Evolutionary conservation across 1,284 basidiomycete species (phyloP), one percentile per base, ranked within the genome.

Genomic region (Salmacisia buchloeana): DNA sequence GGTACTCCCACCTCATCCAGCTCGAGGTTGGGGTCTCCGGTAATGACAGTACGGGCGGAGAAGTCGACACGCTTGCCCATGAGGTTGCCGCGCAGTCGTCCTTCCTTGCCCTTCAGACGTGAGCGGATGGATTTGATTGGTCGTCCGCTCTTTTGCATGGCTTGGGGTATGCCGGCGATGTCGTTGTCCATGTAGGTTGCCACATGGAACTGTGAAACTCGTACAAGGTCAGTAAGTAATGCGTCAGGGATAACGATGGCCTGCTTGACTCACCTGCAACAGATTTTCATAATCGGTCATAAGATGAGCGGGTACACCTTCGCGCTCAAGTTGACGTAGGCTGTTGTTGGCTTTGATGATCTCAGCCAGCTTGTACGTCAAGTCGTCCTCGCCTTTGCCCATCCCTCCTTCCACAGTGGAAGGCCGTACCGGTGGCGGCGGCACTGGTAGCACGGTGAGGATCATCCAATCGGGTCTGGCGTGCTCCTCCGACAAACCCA

Each of bases 151-250:
- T 98, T 98, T 80, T 98, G 96, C 75, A 97, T 82, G 0, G 94
- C 93, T 80, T 97, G 94, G 0, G 96, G 96, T 45, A 97, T 92
- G 63, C 96, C 96, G 34, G 96, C 93, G 69, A 98, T 94, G 80
- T 98, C 94, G 80, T 98, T 99, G 80, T 99, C 96, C 94, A 99
- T 98, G 80, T 98, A 98, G 0, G 96, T 98, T 6, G 94, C 96
- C 66, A 96, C 92, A 79, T 98, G 96, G 81, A 94, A 98, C 88
- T 54, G 21, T 33, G 13, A 93, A 67, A 21, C n/a, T n/a, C 56
- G 43, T 41, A 36, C 21, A n/a, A 5, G 1, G 25, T 13, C 4
- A 21, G 27, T 34, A 13, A 31, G 31, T 15, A 36, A 12, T 35
- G 5, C 15, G 36, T 12, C 9, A 27, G 27, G 41, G 18, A 25